Base-by-base conservation (phyloP, 148 eudicot species). In the Amaranthus hypochondriacus region DNA sequence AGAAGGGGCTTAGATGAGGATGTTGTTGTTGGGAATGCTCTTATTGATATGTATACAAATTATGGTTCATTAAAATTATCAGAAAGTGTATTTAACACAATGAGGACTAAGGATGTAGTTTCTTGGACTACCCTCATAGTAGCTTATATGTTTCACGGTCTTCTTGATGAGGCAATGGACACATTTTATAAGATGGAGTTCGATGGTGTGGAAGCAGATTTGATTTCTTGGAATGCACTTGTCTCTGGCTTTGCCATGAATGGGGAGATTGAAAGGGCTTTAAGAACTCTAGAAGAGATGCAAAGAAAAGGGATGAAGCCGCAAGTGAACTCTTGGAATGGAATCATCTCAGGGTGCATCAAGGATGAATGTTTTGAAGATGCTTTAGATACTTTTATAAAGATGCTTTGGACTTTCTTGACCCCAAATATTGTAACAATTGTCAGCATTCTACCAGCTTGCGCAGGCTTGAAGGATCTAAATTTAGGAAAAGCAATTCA, bases 41-140 rank as follows among this genome's bases (percentile, higher is more conserved):
- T 89, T 48, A 79, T 89, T 78, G 87, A 85, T 68, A 74, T 89
- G 82, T 89, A 89, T 78, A 79, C 90, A 18, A 89, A 82, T 76
- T 86, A 84, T 79, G 86, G 86, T 69, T 72, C 76, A 58, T 77
- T 81, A 81, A 75, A 81, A 54, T 89, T 9, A 28, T 80, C 83
- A 4, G 79, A 76, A 76, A 76, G 13, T 76, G 91, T 85, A 78
- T 87, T 87, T 57, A 80, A 85, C 69, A 39, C 70, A 12, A 85
- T 87, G 91, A 80, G 56, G 62, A 79, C 57, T 51, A 72, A 77
- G 69, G 91, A 85, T 63, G 89, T 87, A 3, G 91, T 87, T 66
- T 83, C 91, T 8, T 87, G 91, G 91, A 87, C 91, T 72, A 83
- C 87, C 13, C 86, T 87, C 75, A 71, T 85, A 72, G 87, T 75